Evolutionary conservation across 2,329 filamentous ascomycete genomes (phyloP).

Genomic region (Botrytis pseudocinerea): DNA sequence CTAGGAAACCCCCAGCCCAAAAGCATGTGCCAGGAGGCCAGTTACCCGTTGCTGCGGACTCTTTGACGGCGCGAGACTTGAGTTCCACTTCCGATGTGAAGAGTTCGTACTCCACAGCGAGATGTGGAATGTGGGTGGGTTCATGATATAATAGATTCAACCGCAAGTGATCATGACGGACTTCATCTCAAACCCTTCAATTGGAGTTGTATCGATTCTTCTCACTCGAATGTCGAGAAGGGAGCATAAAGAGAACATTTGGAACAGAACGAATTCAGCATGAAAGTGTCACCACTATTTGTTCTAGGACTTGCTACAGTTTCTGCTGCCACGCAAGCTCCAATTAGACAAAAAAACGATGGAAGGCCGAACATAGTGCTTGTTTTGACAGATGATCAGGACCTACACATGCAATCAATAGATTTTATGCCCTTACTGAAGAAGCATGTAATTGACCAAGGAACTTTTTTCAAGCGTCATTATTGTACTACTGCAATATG

Average conservation of each 20-base stretch:
- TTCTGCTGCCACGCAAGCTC: conserved; percentile 25
- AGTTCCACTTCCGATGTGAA: neutral
- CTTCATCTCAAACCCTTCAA: neutral
- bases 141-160: neutral
- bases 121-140: conserved; percentile 4
- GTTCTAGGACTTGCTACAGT: conserved; percentile 26
- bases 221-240: neutral
- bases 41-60: neutral
- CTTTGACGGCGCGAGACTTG: neutral
- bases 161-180: neutral
- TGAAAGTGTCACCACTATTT: conserved; percentile 9
- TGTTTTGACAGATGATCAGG: conserved; percentile 66
- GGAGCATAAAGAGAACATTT: neutral
- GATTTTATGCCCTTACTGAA: conserved; percentile 57
- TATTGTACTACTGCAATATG: conserved; percentile 63
- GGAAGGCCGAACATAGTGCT: conserved; percentile 58
- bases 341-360: conserved; percentile 23
- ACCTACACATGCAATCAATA: conserved; percentile 59
- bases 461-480: conserved; percentile 57
- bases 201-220: conserved; percentile 1
- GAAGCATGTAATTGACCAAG: conserved; percentile 56
- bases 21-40: neutral
- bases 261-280: neutral
- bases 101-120: neutral
- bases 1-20: neutral